phyloP scores from a whole-genome alignment of 2,329 filamentous ascomycete species.

The Xylariales sp. region DNA sequence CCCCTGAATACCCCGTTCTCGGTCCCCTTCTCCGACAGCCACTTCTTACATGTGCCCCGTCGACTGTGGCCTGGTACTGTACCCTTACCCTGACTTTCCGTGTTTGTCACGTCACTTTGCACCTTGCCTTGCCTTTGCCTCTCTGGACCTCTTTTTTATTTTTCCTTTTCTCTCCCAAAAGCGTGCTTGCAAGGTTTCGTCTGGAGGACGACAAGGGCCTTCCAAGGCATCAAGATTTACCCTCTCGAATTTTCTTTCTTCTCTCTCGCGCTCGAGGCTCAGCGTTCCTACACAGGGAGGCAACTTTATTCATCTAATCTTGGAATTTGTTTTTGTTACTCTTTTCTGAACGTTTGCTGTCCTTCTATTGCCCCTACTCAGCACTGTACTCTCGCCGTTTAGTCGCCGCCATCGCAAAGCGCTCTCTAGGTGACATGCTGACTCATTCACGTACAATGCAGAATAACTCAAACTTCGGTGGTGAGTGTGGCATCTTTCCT shows the following conservation, averaged over 20 bases:
- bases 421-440: conserved; percentile 17
- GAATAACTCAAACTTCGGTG: conserved; percentile 19
- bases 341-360: too few relatives aligned
- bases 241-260: too few relatives aligned
- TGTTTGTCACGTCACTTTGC: background rate
- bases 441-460: conserved; percentile 24
- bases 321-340: too few relatives aligned
- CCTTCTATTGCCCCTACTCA: too few relatives aligned
- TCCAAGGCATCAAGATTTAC: background rate
- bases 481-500: conserved; percentile 19
- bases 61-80: background rate
- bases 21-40: background rate
- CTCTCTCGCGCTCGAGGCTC: too few relatives aligned
- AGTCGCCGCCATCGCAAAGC: too few relatives aligned
- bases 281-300: too few relatives aligned
- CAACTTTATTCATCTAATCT: too few relatives aligned
- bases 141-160: background rate
- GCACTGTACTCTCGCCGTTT: too few relatives aligned
- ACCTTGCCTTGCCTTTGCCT: background rate
- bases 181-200: too few relatives aligned
- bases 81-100: background rate
- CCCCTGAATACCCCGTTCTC: background rate
- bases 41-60: background rate
- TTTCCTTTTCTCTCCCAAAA: background rate
- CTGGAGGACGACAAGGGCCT: background rate